These are phyloP conservation scores for Xanthoceras sorbifolium DNA, from an alignment of 345 rosid genomes.

Conservation along the genomic window DNA sequence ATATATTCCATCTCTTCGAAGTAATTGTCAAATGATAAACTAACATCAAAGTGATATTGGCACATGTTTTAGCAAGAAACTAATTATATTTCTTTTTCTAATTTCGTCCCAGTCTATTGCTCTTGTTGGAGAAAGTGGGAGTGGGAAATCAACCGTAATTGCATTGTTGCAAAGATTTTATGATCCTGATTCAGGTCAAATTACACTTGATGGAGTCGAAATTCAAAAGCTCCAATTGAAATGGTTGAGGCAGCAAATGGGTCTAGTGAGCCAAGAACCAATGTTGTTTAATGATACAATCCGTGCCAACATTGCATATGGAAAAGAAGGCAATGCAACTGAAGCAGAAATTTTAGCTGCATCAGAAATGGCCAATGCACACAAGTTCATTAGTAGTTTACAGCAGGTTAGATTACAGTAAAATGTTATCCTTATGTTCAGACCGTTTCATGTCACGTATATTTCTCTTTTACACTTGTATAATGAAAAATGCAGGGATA, in stretches of 20 bases:
- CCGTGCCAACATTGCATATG: conserved; percentile 79
- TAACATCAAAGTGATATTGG: background rate
- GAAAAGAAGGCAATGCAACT: conserved; percentile 65
- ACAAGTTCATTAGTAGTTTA: conserved; percentile 72
- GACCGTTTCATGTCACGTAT: background rate
- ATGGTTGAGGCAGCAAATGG: conserved; percentile 86
- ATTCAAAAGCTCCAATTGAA: conserved; percentile 56
- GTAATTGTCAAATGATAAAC: background rate
- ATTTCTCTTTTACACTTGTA: too few relatives aligned
- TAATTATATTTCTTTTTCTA: background rate
- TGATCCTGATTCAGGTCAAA: conserved; percentile 72
- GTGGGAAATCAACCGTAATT: conserved; percentile 80
- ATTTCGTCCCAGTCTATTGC: conserved; percentile 62
- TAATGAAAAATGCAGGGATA: conserved; percentile 49
- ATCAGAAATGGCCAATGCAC: conserved; percentile 75
- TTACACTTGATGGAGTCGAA: conserved; percentile 71
- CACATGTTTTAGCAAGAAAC: background rate
- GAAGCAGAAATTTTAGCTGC: conserved; percentile 75
- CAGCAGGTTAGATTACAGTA: conserved; percentile 50
- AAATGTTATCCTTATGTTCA: background rate
- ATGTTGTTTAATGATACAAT: conserved; percentile 69
- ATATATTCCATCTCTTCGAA: background rate
- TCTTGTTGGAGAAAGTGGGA: conserved; percentile 85
- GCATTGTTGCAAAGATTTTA: conserved; percentile 76
- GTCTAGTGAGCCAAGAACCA: conserved; percentile 84